These are phyloP conservation scores for Hanseniaspora thailandica DNA, from an alignment of 805 yeast genomes.

Conservation along the genomic window DNA sequence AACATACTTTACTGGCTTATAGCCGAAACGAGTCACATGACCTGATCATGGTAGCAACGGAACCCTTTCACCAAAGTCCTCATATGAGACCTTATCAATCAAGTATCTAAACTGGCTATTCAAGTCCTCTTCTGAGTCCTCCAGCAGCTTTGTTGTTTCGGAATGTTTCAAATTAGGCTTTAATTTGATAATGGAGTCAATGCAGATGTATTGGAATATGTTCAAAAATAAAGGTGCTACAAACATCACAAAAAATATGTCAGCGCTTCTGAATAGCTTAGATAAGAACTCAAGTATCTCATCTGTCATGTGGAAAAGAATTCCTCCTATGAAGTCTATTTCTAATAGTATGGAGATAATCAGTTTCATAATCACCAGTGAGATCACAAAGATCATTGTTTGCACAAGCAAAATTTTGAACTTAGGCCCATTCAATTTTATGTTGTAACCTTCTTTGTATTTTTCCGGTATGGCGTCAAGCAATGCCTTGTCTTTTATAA, in stretches of 20 bases:
- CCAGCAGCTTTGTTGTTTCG: neutral
- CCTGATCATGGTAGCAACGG: neutral
- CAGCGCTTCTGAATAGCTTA: conserved; percentile 64
- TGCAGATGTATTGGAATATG: conserved; percentile 57
- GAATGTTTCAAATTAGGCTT: conserved; percentile 23
- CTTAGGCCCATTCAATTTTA: conserved; percentile 7
- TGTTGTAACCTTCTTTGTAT: conserved; percentile 8
- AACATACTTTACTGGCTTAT: neutral
- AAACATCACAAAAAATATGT: conserved; percentile 78
- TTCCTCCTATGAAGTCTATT: conserved; percentile 29
- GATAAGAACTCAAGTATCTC: conserved; percentile 65
- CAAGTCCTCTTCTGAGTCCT: neutral
- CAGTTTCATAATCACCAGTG: conserved; percentile 48
- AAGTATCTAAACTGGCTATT: conserved; percentile 1
- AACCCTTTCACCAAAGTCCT: neutral
- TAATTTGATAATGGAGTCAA: conserved; percentile 62
- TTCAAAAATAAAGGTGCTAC: conserved; percentile 65
- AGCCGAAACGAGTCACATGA: neutral
- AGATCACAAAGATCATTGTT: conserved; percentile 10
- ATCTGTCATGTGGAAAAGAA: conserved; percentile 29
- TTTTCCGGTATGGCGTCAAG: neutral
- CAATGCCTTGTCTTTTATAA: neutral
- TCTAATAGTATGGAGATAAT: conserved; percentile 46
- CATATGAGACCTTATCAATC: conserved; percentile 9
- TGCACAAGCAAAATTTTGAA: conserved; percentile 5